Evolutionary conservation across 768 basidiomycete genomes (phyloP).

Genomic region (Lactarius vividus): DNA sequence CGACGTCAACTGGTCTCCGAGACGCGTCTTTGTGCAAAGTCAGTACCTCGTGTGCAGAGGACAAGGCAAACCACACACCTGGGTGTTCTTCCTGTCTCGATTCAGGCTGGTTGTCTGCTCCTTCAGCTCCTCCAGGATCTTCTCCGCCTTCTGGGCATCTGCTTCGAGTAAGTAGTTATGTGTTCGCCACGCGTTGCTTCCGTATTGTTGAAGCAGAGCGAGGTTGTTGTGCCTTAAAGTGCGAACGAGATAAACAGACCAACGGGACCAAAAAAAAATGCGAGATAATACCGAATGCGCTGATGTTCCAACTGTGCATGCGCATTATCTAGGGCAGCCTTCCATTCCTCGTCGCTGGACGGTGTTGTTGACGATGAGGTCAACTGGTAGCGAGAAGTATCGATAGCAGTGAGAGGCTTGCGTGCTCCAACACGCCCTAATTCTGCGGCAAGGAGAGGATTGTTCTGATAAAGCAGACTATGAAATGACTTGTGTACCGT

Average conservation of each 20-base stretch:
- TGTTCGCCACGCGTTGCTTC: conserved; percentile 87
- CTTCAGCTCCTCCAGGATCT: conserved; percentile 71
- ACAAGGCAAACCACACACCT: conserved; percentile 46
- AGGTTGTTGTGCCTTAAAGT: conserved; percentile 72
- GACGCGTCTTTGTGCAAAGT: conserved; percentile 52
- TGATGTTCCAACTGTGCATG: conserved; percentile 85
- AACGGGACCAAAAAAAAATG: background rate
- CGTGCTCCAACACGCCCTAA: conserved; percentile 70
- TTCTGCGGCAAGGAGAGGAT: conserved; percentile 69
- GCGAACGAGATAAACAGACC: conserved; percentile 7
- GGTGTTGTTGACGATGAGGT: conserved; percentile 62
- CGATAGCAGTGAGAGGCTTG: conserved; percentile 62
- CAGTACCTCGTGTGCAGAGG: background rate
- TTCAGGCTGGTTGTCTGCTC: conserved; percentile 83
- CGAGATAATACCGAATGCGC: conserved; percentile 56
- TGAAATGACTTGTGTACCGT: background rate
- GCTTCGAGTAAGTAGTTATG: conserved; percentile 86
- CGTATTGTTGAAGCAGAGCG: conserved; percentile 79
- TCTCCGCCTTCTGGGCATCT: conserved; percentile 68
- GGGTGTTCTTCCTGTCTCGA: conserved; percentile 80
- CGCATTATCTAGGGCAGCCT: conserved; percentile 68
- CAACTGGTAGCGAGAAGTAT: conserved; percentile 70
- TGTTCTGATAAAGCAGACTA: conserved; percentile 45
- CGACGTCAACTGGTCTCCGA: conserved; percentile 74
- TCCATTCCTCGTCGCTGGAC: conserved; percentile 76